These are phyloP conservation scores for Trichoderma atrobrunneum DNA, from an alignment of 2,329 filamentous ascomycete genomes.

Conservation along the genomic window DNA sequence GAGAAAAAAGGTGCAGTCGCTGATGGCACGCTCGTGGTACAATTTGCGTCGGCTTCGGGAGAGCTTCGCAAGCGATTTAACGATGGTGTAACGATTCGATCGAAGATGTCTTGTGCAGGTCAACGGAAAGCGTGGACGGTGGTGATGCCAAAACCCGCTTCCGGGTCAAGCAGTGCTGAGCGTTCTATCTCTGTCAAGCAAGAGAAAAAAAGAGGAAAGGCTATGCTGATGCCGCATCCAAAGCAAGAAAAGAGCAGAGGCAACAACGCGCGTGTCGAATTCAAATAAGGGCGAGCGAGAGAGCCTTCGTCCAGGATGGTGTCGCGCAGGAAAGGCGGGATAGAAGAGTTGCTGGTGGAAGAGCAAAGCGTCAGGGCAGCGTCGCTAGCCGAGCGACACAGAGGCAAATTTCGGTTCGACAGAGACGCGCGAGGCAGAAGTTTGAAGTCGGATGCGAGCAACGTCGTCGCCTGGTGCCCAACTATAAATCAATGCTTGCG, in stretches of 20 bases:
- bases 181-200: background rate
- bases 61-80: slow-evolving; percentile 2
- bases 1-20: background rate
- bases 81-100: slow-evolving; percentile 15
- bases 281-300: background rate
- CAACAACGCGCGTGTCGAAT: slow-evolving; percentile 1
- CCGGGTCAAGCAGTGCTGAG: background rate
- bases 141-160: background rate
- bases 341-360: background rate
- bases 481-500: background rate
- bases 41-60: slow-evolving; percentile 13
- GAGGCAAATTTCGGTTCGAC: slow-evolving; percentile 10
- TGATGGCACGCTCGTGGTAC: slow-evolving; percentile 1
- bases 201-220: background rate
- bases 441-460: background rate
- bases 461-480: background rate
- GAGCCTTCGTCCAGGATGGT: background rate
- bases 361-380: slow-evolving; percentile 5
- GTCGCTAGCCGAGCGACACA: slow-evolving; percentile 8
- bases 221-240: background rate
- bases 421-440: background rate
- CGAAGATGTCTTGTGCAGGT: slow-evolving; percentile 1
- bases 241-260: background rate
- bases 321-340: slow-evolving; percentile 1
- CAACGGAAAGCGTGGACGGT: background rate